These are phyloP conservation scores for Vinca major DNA, from an alignment of 305 asterid genomes.

Conservation along the genomic window DNA sequence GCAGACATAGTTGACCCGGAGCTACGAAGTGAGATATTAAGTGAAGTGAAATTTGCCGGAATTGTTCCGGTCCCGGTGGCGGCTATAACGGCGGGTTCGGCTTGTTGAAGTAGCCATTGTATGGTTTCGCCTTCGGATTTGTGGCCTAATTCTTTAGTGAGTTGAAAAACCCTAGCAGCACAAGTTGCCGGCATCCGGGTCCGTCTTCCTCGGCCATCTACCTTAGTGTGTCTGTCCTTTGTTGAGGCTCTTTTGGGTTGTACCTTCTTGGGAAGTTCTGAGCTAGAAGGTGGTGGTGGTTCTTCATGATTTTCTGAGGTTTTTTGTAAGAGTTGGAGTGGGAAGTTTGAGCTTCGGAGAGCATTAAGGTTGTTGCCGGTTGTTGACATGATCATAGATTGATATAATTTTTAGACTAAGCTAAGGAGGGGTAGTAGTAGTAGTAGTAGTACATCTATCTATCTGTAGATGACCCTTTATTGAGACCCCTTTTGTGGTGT, in stretches of 20 bases:
- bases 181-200: slow-evolving; percentile 68
- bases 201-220: slow-evolving; percentile 70
- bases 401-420: slow-evolving; percentile 5
- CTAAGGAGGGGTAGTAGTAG: neutral
- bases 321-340: slow-evolving; percentile 45
- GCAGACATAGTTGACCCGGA: slow-evolving; percentile 47
- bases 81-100: slow-evolving; percentile 67
- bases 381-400: slow-evolving; percentile 34
- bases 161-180: slow-evolving; percentile 74
- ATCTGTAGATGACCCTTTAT: slow-evolving; percentile 27
- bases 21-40: slow-evolving; percentile 49
- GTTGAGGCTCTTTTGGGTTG: slow-evolving; percentile 36
- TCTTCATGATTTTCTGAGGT: slow-evolving; percentile 14
- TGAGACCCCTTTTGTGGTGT: slow-evolving; percentile 21
- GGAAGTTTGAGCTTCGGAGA: slow-evolving; percentile 31
- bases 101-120: slow-evolving; percentile 68
- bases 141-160: slow-evolving; percentile 54
- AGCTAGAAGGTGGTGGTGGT: neutral
- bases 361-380: slow-evolving; percentile 17
- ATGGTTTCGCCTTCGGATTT: slow-evolving; percentile 66
- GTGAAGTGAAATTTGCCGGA: slow-evolving; percentile 54
- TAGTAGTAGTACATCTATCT: slow-evolving; percentile 17
- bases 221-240: slow-evolving; percentile 61
- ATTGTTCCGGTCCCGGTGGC: slow-evolving; percentile 76
- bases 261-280: slow-evolving; percentile 22